Conservation (phyloP, 768 basidiomycete species). For the Pisolithus microcarpus region DNA sequence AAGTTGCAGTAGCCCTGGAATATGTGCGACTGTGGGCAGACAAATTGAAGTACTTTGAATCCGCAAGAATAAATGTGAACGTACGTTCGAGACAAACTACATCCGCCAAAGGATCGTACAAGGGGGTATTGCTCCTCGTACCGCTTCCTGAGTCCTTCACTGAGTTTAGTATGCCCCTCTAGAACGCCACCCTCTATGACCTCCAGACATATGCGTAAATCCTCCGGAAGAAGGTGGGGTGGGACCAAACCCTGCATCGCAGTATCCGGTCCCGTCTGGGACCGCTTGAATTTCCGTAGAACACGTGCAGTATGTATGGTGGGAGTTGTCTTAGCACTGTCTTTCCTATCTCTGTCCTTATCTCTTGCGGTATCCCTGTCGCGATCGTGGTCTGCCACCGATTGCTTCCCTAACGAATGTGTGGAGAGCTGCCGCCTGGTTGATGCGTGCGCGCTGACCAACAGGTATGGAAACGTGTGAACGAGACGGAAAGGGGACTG, state of each 20-base stretch:
- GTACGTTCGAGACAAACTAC: slow-evolving; percentile 92
- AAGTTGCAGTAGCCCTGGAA: slow-evolving; percentile 90
- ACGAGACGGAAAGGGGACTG: slow-evolving; percentile 71
- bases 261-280: slow-evolving; percentile 44
- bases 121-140: slow-evolving; percentile 96
- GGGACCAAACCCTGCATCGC: slow-evolving; percentile 45
- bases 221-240: slow-evolving; percentile 80
- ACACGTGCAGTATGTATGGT: slow-evolving; percentile 37
- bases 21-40: slow-evolving; percentile 69
- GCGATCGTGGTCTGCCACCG: slow-evolving; percentile 43
- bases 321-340: slow-evolving; percentile 31
- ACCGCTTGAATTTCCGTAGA: slow-evolving; percentile 65
- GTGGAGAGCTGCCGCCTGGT: slow-evolving; percentile 55
- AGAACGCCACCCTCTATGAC: slow-evolving; percentile 82
- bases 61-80: slow-evolving; percentile 24
- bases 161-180: slow-evolving; percentile 82
- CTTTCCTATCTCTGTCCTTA: slow-evolving; percentile 44
- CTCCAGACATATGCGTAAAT: slow-evolving; percentile 77
- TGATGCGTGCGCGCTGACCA: slow-evolving; percentile 39
- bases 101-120: slow-evolving; percentile 85
- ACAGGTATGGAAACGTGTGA: slow-evolving; percentile 76
- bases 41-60: slow-evolving; percentile 12
- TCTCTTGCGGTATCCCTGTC: slow-evolving; percentile 23
- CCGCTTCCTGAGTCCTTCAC: slow-evolving; percentile 76
- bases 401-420: slow-evolving; percentile 69